A percentile compares a stretch with the other conserved stretches of the same genome.
These are phyloP conservation scores for Porphyrellus cyaneotinctus DNA, from an alignment of 768 basidiomycete genomes.

Conservation along the genomic window DNA sequence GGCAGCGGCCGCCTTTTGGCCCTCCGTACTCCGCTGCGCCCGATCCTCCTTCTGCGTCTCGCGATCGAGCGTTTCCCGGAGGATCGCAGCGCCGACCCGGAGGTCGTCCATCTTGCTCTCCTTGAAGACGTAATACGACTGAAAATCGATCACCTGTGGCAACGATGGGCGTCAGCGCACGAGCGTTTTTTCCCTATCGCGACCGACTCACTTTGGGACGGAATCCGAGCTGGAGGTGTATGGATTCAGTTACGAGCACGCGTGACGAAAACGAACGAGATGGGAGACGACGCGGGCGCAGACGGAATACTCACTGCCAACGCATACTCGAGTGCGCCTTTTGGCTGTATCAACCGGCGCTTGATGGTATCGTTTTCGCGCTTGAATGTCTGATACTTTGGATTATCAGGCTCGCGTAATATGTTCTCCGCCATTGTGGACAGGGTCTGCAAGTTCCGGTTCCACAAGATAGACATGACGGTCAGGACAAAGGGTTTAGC, in stretches of 20 bases:
- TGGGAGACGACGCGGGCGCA: too few species aligned
- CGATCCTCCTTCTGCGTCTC: slow-evolving; percentile 48
- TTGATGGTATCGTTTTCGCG: slow-evolving; percentile 68
- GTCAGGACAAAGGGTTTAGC: too few species aligned
- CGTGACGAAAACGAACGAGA: too few species aligned
- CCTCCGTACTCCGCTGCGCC: slow-evolving; percentile 42
- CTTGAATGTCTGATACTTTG: slow-evolving; percentile 73
- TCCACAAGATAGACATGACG: too few species aligned
- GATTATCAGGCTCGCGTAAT: slow-evolving; percentile 65
- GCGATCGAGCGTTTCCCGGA: slow-evolving; percentile 57
- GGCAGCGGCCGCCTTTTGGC: slow-evolving; percentile 59
- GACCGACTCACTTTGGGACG: slow-evolving; percentile 50
- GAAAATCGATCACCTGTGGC: slow-evolving; percentile 60
- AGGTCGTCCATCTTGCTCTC: slow-evolving; percentile 50
- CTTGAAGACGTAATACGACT: slow-evolving; percentile 69
- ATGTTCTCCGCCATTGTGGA: slow-evolving; percentile 70
- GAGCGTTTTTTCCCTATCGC: too few species aligned
- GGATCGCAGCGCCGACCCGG: slow-evolving; percentile 57
- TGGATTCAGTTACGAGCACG: too few species aligned
- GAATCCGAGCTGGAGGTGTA: slow-evolving; percentile 78
- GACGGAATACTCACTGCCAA: slow-evolving; percentile 44
- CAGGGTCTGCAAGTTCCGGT: slow-evolving; percentile 42
- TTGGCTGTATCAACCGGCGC: slow-evolving; percentile 60
- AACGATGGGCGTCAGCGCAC: not conserved
- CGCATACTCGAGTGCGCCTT: slow-evolving; percentile 75